Evolutionary conservation across 2,329 filamentous ascomycete species (phyloP).

Genomic region (Neobulgaria alba): DNA sequence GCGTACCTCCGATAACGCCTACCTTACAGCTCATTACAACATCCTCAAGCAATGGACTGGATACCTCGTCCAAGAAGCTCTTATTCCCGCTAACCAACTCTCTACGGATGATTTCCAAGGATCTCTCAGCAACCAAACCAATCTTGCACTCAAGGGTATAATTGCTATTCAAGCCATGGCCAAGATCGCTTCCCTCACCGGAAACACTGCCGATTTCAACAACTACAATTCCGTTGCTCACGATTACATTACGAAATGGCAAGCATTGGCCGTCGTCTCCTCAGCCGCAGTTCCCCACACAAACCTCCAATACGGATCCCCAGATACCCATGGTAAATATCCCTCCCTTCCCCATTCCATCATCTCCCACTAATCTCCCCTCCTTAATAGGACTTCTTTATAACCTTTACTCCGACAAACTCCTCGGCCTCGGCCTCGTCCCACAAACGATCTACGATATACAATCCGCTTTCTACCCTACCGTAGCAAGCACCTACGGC

Average conservation of each 20-base stretch:
- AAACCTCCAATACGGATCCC: slow-evolving; percentile 70
- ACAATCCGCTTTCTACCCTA: slow-evolving; percentile 69
- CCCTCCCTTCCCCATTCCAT: not conserved
- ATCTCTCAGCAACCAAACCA: slow-evolving; percentile 69
- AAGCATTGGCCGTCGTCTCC: slow-evolving; percentile 58
- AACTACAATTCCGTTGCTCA: slow-evolving; percentile 56
- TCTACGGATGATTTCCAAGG: slow-evolving; percentile 83
- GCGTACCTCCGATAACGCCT: slow-evolving; percentile 41
- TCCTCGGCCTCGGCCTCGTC: slow-evolving; percentile 71
- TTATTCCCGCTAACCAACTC: slow-evolving; percentile 68
- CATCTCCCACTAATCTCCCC: not conserved
- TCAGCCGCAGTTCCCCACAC: slow-evolving; percentile 56
- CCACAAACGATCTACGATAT: slow-evolving; percentile 66
- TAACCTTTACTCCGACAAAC: slow-evolving; percentile 73
- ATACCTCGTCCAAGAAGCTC: slow-evolving; percentile 64
- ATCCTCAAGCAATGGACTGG: slow-evolving; percentile 72
- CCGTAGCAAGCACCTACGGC: slow-evolving; percentile 65
- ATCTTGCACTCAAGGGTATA: slow-evolving; percentile 76
- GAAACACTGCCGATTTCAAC: slow-evolving; percentile 46
- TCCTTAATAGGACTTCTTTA: slow-evolving; percentile 46
- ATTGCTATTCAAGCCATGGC: slow-evolving; percentile 77
- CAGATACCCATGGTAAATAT: slow-evolving; percentile 30
- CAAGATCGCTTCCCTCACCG: slow-evolving; percentile 55
- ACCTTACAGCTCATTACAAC: slow-evolving; percentile 58
- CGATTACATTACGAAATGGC: slow-evolving; percentile 66